Conservation (phyloP, 208 protist species). For the Acanthamoeba rhysodes region DNA sequence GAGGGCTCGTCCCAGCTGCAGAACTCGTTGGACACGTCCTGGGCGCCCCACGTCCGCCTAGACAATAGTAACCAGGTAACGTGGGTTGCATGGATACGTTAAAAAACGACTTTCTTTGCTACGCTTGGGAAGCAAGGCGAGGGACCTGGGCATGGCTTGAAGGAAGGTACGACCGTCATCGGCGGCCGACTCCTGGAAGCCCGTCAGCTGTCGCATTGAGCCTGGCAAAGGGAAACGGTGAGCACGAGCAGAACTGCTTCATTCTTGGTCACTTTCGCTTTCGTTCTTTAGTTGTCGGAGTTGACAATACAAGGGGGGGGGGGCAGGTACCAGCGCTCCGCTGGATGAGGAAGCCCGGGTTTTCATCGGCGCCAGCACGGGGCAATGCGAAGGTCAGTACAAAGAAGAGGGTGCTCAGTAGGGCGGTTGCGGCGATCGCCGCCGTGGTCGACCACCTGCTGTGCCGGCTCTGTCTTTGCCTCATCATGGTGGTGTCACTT, state of each 20-base stretch:
- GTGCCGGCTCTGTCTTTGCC: no score
- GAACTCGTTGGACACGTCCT: neutral
- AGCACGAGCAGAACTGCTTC: neutral
- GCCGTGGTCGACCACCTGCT: neutral
- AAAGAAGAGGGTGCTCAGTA: neutral
- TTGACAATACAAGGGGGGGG: neutral
- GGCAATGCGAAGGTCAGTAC: neutral
- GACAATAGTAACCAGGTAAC: no score
- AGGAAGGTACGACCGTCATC: neutral
- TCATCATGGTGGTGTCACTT: neutral
- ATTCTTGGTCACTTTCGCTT: neutral
- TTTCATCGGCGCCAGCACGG: neutral
- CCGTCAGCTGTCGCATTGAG: neutral
- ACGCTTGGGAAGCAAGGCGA: neutral
- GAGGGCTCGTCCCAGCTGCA: slow-evolving; percentile 11
- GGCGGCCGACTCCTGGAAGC: slow-evolving; percentile 20
- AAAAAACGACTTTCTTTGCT: no score
- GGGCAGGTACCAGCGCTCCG: neutral
- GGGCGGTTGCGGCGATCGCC: neutral
- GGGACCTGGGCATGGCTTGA: neutral
- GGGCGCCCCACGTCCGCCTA: neutral
- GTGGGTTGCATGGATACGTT: no score
- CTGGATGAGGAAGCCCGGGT: neutral
- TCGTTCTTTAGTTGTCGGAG: no score
- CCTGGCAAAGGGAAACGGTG: neutral